Base-by-base conservation (phyloP, 805 yeast genomes). In the Scheffersomyces lignosus region DNA sequence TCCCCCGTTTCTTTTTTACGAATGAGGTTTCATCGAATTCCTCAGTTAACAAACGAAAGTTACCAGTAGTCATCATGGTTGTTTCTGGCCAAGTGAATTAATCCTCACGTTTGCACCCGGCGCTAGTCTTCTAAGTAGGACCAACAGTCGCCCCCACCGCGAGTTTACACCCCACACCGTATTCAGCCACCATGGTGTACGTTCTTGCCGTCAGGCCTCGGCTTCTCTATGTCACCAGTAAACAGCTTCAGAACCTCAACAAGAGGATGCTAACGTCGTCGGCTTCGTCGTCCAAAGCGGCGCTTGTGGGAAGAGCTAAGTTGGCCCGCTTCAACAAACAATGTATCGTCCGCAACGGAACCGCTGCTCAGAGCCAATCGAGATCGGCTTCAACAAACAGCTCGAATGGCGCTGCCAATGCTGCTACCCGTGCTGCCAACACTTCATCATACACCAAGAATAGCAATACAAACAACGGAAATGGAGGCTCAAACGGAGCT, bases 141-240 rank as follows among this genome's bases (percentile, higher is more conserved):
- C n/a, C n/a, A n/a, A n/a, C n/a, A n/a, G n/a, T n/a, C n/a, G n/a
- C n/a, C n/a, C n/a, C n/a, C n/a, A n/a, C n/a, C n/a, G n/a, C n/a
- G n/a, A n/a, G 15, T 15, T 15, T 18, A 8, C n/a, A n/a, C 15
- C 9, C 5, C 25, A 30, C 20, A 15, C 5, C 9, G 8, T n/a
- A 17, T 5, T 16, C 26, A 8, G 12, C 12, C 24, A 34, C n/a
- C 23, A 47, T 46, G 47, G 44, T 46, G 33, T 48, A 37, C 27
- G 49, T 52, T 15, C 45, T 52, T 18, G 37, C 58, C 15, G 51
- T 43, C 14, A 53, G 50, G 41, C 55, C 49, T 24, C 38, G 47
- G 39, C 40, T 53, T 10, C 35, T 49, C 8, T 44, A 43, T 25
- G 33, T 51, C 12, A 31, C 51, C 30, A 44, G 34, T 27, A 44